These are phyloP conservation scores for Conticribra weissflogii DNA, from an alignment of 108 stramenopile genomes.

Conservation along the genomic window DNA sequence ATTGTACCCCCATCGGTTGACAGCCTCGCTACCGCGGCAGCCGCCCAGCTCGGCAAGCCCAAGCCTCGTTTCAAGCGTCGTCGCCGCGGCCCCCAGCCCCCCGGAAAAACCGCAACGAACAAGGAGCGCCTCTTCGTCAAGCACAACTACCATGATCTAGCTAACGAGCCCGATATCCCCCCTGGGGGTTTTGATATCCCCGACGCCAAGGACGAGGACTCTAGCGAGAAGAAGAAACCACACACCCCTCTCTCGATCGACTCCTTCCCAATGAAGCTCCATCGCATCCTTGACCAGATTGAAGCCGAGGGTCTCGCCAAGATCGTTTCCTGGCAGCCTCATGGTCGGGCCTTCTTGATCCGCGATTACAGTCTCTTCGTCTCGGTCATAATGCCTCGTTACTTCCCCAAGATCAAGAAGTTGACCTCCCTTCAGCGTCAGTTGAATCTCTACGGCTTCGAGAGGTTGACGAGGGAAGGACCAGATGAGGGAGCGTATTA, in stretches of 20 bases:
- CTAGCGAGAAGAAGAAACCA: not conserved
- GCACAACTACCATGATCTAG: conserved; percentile 77
- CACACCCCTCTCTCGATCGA: conserved; percentile 1
- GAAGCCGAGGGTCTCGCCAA: conserved; percentile 30
- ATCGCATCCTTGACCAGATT: conserved; percentile 27
- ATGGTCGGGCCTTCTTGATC: conserved; percentile 44
- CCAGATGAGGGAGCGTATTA: conserved; percentile 52
- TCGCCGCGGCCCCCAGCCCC: conserved; percentile 68
- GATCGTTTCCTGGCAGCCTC: conserved; percentile 59
- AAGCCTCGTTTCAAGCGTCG: conserved; percentile 53
- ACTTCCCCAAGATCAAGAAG: conserved; percentile 46
- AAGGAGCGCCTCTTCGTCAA: conserved; percentile 75
- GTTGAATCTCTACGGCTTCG: conserved; percentile 69
- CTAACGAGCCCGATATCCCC: conserved; percentile 39
- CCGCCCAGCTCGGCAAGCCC: not conserved
- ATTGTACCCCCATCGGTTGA: no score
- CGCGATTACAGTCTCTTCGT: conserved; percentile 30
- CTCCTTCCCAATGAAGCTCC: conserved; percentile 45
- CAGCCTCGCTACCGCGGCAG: no score
- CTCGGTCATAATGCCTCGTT: conserved; percentile 32
- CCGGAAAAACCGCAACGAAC: conserved; percentile 78
- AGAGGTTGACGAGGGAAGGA: conserved; percentile 46
- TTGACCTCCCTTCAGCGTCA: conserved; percentile 61
- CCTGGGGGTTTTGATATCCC: not conserved
- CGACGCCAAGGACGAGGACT: not conserved